Conservation (phyloP, 306 rosid genomes). For the Clitoria ternatea region DNA sequence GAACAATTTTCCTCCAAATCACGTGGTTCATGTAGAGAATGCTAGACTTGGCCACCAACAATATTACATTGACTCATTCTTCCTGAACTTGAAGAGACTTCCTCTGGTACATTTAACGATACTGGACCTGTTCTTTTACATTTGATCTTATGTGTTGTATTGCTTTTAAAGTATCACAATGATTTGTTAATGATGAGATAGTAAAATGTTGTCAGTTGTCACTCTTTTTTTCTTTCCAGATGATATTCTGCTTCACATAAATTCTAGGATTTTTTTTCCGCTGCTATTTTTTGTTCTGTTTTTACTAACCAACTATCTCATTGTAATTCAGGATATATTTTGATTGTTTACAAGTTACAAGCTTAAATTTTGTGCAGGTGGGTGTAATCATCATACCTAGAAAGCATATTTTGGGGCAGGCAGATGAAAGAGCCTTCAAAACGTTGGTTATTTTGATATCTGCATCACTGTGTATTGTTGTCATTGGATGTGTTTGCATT, state of each 20-base stretch:
- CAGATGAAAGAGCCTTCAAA: constrained; percentile 86
- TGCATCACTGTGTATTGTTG: constrained; percentile 82
- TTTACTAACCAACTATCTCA: not conserved
- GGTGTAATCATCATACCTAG: constrained; percentile 94
- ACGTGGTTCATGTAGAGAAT: constrained; percentile 78
- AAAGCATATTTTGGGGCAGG: constrained; percentile 91
- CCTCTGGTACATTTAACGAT: constrained; percentile 66
- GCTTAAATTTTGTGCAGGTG: constrained; percentile 57
- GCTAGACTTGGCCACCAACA: constrained; percentile 57
- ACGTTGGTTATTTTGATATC: constrained; percentile 88
- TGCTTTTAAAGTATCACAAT: not conserved
- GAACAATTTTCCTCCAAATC: constrained; percentile 59
- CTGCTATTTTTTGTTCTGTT: not conserved
- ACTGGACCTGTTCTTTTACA: not conserved
- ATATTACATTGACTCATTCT: constrained; percentile 90
- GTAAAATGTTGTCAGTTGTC: not conserved
- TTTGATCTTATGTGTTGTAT: not conserved
- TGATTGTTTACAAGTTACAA: not conserved
- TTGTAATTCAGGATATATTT: not conserved
- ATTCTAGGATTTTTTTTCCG: not conserved
- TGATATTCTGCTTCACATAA: not conserved
- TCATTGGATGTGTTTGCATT: constrained; percentile 89
- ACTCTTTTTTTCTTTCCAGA: not conserved
- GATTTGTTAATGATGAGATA: not conserved
- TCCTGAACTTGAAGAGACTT: constrained; percentile 81